Percentiles rank a stretch among this genome's conserved stretches.
These are phyloP conservation scores for Phialemoniopsis sp. DNA, from an alignment of 2,329 filamentous ascomycete species.

Conservation along the genomic window DNA sequence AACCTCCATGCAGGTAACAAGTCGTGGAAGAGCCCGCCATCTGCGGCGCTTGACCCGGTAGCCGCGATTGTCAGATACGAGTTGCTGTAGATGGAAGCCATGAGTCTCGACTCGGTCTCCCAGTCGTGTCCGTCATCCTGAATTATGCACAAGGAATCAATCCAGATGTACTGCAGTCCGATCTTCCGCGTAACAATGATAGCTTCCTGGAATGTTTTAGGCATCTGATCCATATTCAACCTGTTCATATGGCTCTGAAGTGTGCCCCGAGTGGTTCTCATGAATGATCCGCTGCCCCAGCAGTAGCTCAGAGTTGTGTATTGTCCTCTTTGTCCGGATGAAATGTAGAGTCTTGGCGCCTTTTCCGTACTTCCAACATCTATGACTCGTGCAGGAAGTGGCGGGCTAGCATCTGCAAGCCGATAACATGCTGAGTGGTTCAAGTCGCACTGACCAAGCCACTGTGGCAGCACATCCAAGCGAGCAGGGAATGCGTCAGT, in stretches of 20 bases:
- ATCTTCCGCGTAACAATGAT: background rate
- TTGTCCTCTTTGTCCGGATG: too few species aligned
- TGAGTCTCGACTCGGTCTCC: constrained; percentile 3
- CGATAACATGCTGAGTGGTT: too few species aligned
- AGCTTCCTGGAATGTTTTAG: constrained; percentile 2
- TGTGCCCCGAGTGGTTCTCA: background rate
- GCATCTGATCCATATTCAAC: background rate
- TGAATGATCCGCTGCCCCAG: constrained; percentile 1
- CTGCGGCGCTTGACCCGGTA: background rate
- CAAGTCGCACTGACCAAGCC: too few species aligned
- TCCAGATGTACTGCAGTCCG: background rate
- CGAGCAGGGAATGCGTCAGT: too few species aligned
- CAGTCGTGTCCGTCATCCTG: constrained; percentile 6
- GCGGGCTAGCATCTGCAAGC: too few species aligned
- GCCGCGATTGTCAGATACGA: constrained; percentile 5
- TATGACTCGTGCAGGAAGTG: too few species aligned
- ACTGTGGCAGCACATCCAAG: too few species aligned
- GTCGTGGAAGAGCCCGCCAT: constrained; percentile 1
- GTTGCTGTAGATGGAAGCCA: constrained; percentile 15
- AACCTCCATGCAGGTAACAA: too few species aligned
- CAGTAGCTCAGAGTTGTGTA: constrained; percentile 2
- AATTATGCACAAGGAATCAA: constrained; percentile 3
- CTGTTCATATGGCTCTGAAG: background rate
- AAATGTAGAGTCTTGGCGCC: too few species aligned
- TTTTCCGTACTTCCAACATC: too few species aligned